Evolutionary conservation across 345 rosid species (phyloP), one percentile per base, ranked within the genome.

Genomic region (Heritiera littoralis): DNA sequence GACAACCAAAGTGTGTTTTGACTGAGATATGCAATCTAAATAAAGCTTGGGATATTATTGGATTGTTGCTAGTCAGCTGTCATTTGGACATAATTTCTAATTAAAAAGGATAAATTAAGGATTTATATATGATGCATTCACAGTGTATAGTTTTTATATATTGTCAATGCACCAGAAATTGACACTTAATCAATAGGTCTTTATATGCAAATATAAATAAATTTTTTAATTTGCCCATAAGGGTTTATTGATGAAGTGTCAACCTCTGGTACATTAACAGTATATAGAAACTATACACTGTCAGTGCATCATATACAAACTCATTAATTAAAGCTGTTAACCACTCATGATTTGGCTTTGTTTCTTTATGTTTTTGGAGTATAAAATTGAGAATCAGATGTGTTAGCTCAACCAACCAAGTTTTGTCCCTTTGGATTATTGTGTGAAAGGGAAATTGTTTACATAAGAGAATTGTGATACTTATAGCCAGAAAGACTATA

Each of bases 401-500:
- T 30, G 43, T 48, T 51, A 32, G 75, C 54, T 70, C 41, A 48
- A 30, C 74, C 74, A 23, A 43, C 52, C 40, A 70, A 48, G 18
- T 48, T 23, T 48, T 70, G 74, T 48, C 74, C 41, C 18, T 48
- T 70, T 28, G 40, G 74, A 70, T 48, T 70, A 28, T 48, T 23
- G 23, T 70, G 55, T 20, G 35, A 46, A 48, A 67, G 72, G 52
- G 72, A 43, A n/a, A 43, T 43, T 67, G 72, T 32, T 67, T 43
- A 9, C 72, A n/a, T 6, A 10, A n/a, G 32, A 43, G 52, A n/a
- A 10, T 15, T 66, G 20, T 17, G 48, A 40, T 9, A 13, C 9
- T 14, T 20, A 60, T 7, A 40, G 30, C 51, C 30, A 64, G n/a
- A 6, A 35, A 35, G 35, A 6, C 15, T 30, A 68, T 45, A 20